These are phyloP conservation scores for Amauroascus niger DNA, from an alignment of 2,329 filamentous ascomycete genomes.

Conservation along the genomic window DNA sequence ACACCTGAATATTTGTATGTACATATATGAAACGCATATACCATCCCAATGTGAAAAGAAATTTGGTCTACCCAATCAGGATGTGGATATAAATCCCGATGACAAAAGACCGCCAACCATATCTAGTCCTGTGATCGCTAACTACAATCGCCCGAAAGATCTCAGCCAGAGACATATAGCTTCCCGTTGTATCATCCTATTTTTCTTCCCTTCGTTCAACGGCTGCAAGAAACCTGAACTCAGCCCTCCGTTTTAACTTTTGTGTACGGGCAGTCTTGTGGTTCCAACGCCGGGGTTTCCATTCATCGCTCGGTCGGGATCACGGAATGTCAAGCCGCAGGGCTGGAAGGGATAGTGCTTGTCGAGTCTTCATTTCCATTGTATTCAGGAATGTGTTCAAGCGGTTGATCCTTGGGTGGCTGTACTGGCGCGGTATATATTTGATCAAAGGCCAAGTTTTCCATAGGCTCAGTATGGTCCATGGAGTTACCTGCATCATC, in stretches of 20 bases:
- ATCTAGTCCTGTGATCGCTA: neutral
- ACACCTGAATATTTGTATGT: neutral
- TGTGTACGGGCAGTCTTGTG: too few relatives aligned
- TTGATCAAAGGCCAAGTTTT: neutral
- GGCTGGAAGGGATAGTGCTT: neutral
- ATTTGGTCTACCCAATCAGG: neutral
- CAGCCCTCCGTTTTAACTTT: too few relatives aligned
- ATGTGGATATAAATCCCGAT: neutral
- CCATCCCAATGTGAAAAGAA: neutral
- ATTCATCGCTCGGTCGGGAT: too few relatives aligned
- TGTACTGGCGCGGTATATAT: neutral
- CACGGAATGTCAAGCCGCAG: neutral
- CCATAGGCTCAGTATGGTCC: neutral
- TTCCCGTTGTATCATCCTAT: too few relatives aligned
- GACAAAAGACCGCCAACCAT: neutral
- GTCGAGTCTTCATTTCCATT: neutral
- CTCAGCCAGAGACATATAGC: neutral
- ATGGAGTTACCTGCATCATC: neutral
- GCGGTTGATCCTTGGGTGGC: neutral
- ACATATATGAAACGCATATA: neutral
- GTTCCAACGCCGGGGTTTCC: too few relatives aligned
- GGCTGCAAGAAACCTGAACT: too few relatives aligned
- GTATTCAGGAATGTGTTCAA: neutral
- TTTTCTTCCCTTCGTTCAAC: too few relatives aligned
- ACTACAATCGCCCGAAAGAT: neutral